phyloP scores from a whole-genome alignment of 257 asterid genomes.

The Paulownia fortunei region DNA sequence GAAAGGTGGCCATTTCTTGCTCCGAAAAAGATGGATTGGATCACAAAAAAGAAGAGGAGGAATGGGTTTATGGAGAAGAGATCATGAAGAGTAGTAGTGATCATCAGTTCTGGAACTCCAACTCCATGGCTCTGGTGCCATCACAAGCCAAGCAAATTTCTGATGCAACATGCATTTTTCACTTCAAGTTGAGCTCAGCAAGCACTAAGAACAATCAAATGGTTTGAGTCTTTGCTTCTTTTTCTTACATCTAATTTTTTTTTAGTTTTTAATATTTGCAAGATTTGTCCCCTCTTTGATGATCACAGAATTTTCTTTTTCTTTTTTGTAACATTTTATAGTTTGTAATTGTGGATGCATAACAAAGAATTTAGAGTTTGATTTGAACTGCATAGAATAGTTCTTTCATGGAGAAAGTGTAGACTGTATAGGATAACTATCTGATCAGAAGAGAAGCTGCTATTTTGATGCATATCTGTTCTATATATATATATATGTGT shows the following conservation, averaged over 20 bases:
- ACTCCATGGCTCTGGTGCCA: constrained; percentile 43
- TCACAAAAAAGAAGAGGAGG: constrained; percentile 49
- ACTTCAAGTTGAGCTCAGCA: constrained; percentile 50
- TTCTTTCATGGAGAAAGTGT: background rate
- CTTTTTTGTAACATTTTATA: background rate
- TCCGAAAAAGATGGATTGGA: constrained; percentile 56
- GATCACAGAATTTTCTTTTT: background rate
- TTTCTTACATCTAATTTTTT: background rate
- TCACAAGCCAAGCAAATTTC: constrained; percentile 45
- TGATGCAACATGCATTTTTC: constrained; percentile 53
- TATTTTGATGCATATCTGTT: background rate
- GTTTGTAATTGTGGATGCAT: background rate
- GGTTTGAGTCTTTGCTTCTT: constrained; percentile 15
- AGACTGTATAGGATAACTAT: background rate
- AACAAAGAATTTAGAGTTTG: background rate
- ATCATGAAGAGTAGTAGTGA: constrained; percentile 52
- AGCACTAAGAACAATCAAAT: constrained; percentile 37
- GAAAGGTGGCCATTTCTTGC: constrained; percentile 81
- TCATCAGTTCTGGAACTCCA: constrained; percentile 51
- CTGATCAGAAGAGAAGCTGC: background rate
- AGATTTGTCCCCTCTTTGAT: background rate
- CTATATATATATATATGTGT: background rate
- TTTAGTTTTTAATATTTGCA: background rate
- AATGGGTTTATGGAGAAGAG: constrained; percentile 72
- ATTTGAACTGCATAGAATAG: background rate